Evolutionary conservation across 345 rosid genomes (phyloP), one percentile per base, ranked within the genome.

Genomic region (Acer negundo): DNA sequence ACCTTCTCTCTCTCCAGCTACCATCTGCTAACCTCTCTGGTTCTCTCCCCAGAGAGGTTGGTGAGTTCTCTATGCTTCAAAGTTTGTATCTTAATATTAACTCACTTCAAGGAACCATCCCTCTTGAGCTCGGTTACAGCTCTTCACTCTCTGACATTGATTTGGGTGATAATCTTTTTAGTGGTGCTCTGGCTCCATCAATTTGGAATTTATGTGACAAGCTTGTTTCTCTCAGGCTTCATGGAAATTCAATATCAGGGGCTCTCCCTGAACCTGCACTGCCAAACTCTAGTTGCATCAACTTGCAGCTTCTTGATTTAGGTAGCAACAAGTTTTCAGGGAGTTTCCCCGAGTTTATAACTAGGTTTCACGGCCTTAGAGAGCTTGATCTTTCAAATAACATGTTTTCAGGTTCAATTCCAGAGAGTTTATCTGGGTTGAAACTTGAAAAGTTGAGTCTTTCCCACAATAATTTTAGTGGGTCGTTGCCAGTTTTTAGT

Each of bases 11-110:
- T 49, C 89, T 92, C 15, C 94, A 87, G 86, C 97, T 96, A 13
- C 99, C 99, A 16, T 94, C 99, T 47, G 99, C 99, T 75, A 94
- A 94, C 80, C 97, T 96, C 85, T 80, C 97, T 35, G 99, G 99
- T 42, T 84, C 93, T 19, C 89, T 96, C 19, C 97, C 99, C 67
- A 85, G 97, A 65, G 99, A 96, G 91, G 79, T 93, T 78, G 95
- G 91, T 72, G 94, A 86, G 89, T 91, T 96, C 83, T 89, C 98
- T 61, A 86, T 92, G 95, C 97, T 96, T 70, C 89, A 85, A 76
- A 90, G 94, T 73, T 83, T 94, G 79, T 94, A 88, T 72, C 94
- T 96, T 42, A 88, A 88, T 89, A 77, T 92, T 76, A 96, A 96
- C 68, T 87, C 93, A 11, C 87, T 96, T n/a, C 87, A 78, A 55